phyloP scores from a whole-genome alignment of 176 grass and related monocot species.

The Eleusine indica region DNA sequence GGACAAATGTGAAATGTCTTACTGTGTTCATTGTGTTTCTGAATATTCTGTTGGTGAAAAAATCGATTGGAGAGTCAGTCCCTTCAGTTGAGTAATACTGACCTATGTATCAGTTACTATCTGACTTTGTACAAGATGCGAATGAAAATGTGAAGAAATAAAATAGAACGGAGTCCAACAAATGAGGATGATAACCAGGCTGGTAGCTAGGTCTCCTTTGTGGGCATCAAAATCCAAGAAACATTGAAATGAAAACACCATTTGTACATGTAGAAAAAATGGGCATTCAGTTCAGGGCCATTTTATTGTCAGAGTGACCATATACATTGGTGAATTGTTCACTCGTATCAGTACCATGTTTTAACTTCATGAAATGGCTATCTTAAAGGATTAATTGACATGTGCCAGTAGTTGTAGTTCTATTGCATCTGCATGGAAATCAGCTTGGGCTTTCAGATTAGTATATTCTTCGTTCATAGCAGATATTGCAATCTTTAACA shows the following conservation, averaged over 20 bases:
- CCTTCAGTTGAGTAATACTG: not conserved
- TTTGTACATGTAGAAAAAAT: not conserved
- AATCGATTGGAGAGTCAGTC: not conserved
- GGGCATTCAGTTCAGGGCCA: not conserved
- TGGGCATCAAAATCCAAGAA: not conserved
- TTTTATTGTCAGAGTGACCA: not conserved
- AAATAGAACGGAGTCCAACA: not conserved
- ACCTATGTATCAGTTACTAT: not conserved
- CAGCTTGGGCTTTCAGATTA: no score
- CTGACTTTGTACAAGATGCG: not conserved
- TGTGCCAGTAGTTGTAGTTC: no score
- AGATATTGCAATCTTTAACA: no score
- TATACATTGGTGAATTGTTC: not conserved
- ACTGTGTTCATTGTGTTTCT: not conserved
- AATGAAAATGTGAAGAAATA: not conserved
- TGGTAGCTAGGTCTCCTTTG: not conserved
- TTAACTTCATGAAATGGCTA: conserved; percentile 8
- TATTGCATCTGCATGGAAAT: no score
- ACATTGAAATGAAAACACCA: not conserved
- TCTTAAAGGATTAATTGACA: no score
- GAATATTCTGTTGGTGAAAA: not conserved
- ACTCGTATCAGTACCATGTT: not conserved
- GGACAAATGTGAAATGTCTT: not conserved
- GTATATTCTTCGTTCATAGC: no score
- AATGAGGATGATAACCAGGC: not conserved